Percentiles rank a stretch among this genome's conserved stretches.
Conservation (phyloP, 345 rosid genomes). For the Brassica cretica region DNA sequence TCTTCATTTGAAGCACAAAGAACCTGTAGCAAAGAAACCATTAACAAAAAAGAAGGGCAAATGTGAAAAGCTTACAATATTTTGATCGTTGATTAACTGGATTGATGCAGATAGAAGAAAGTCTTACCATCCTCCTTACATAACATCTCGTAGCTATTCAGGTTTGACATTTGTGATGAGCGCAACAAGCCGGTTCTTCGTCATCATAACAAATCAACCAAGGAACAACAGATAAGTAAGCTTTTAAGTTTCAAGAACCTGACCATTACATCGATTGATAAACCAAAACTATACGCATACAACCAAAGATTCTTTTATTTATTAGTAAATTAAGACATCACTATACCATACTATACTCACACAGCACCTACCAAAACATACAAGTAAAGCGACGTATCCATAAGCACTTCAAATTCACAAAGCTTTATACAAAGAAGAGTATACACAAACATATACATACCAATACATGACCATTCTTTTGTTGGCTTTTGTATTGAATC, state of each 20-base stretch:
- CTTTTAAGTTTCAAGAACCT: not conserved
- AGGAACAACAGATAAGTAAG: constrained; percentile 25
- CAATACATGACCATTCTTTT: constrained; percentile 66
- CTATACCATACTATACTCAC: not conserved
- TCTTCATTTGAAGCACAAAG: constrained; percentile 90
- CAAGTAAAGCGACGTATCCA: not conserved
- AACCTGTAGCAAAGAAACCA: constrained; percentile 51
- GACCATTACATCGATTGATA: too few species aligned
- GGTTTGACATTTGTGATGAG: constrained; percentile 95
- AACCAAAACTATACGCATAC: too few species aligned
- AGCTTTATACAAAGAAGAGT: not conserved
- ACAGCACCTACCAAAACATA: not conserved
- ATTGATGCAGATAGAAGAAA: constrained; percentile 4
- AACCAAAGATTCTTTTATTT: too few species aligned
- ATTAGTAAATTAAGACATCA: too few species aligned
- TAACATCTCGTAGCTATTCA: constrained; percentile 88
- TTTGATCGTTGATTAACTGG: not conserved
- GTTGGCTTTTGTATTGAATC: constrained; percentile 83
- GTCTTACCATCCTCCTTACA: constrained; percentile 92
- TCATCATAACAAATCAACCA: constrained; percentile 26
- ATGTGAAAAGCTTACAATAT: not conserved
- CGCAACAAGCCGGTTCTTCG: constrained; percentile 75
- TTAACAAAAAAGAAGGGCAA: constrained; percentile 2
- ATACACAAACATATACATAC: constrained; percentile 38
- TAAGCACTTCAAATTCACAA: not conserved